These are phyloP conservation scores for Fusarium anguioides DNA, from an alignment of 2,329 filamentous ascomycete species.

Conservation along the genomic window DNA sequence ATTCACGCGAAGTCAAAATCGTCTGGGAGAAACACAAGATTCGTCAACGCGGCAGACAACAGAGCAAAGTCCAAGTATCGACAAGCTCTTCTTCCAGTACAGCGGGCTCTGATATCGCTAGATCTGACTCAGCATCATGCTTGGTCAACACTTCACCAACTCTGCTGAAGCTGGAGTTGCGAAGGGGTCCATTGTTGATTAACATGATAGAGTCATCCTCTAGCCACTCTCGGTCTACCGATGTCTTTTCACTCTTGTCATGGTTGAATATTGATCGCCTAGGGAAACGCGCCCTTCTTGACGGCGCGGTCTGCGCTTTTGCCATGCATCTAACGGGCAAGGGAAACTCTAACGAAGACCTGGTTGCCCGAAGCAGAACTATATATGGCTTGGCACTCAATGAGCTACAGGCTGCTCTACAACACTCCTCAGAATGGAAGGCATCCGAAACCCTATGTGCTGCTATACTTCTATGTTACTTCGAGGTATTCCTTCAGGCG, in stretches of 20 bases:
- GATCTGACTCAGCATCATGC: neutral
- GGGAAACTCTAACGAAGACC: constrained; percentile 43
- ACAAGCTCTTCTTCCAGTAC: constrained; percentile 24
- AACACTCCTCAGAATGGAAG: constrained; percentile 53
- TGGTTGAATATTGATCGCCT: constrained; percentile 47
- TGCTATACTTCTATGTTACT: constrained; percentile 54
- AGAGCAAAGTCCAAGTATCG: constrained; percentile 10
- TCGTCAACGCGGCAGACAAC: constrained; percentile 44
- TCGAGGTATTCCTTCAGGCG: constrained; percentile 48
- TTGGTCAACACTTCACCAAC: constrained; percentile 21
- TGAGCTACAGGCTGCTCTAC: constrained; percentile 51
- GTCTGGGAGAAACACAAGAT: constrained; percentile 54
- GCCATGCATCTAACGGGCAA: constrained; percentile 54
- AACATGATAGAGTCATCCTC: constrained; percentile 47
- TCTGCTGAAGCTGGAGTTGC: constrained; percentile 28
- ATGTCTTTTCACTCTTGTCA: constrained; percentile 42
- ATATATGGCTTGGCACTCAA: constrained; percentile 54
- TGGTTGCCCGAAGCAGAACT: constrained; percentile 51
- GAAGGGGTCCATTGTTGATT: constrained; percentile 48
- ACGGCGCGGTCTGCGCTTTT: constrained; percentile 54
- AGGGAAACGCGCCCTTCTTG: constrained; percentile 51
- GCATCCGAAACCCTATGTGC: constrained; percentile 56
- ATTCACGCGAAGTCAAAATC: constrained; percentile 54
- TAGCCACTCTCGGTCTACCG: constrained; percentile 34
- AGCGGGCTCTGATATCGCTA: constrained; percentile 19